Conservation (phyloP, 2,329 filamentous ascomycete genomes). For the Xylaria sp. region DNA sequence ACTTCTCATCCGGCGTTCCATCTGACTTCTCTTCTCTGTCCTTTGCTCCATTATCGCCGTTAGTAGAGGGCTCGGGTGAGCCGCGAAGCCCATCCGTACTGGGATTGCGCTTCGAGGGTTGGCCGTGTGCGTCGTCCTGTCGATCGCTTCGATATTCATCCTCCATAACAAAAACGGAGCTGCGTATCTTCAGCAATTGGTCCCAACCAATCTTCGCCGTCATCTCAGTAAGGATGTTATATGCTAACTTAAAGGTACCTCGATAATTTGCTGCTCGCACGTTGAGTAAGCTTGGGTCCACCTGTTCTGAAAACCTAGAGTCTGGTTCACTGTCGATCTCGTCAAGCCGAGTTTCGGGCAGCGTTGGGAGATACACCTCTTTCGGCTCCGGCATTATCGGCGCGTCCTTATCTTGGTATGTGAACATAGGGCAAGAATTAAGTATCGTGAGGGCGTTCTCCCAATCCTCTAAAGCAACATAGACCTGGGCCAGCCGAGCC, state of each 20-base stretch:
- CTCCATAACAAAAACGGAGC: constrained; percentile 99
- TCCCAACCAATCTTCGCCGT: constrained; percentile 98
- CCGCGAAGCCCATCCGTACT: constrained; percentile 80
- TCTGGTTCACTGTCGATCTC: constrained; percentile 94
- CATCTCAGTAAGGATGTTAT: constrained; percentile 92
- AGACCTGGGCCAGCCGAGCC: constrained; percentile 91
- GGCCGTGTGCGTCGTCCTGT: constrained; percentile 60
- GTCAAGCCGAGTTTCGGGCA: constrained; percentile 88
- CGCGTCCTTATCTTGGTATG: constrained; percentile 97
- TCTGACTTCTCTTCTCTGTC: constrained; percentile 42
- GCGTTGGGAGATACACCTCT: constrained; percentile 83
- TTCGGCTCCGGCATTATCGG: constrained; percentile 93
- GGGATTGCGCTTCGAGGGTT: constrained; percentile 68
- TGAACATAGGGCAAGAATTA: constrained; percentile 99
- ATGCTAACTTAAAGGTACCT: constrained; percentile 94
- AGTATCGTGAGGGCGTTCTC: constrained; percentile 92
- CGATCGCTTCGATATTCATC: constrained; percentile 95
- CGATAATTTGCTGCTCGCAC: constrained; percentile 89
- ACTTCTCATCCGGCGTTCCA: constrained; percentile 1
- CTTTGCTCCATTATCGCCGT: constrained; percentile 49
- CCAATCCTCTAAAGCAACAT: constrained; percentile 94
- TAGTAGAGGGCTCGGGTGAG: constrained; percentile 65
- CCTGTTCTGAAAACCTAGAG: constrained; percentile 79
- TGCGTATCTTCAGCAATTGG: constrained; percentile 89
- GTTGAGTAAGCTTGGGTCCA: constrained; percentile 84